Evolutionary conservation across 148 eudicot species (phyloP), one percentile per base, ranked within the genome.

Genomic region (Selenicereus undatus): DNA sequence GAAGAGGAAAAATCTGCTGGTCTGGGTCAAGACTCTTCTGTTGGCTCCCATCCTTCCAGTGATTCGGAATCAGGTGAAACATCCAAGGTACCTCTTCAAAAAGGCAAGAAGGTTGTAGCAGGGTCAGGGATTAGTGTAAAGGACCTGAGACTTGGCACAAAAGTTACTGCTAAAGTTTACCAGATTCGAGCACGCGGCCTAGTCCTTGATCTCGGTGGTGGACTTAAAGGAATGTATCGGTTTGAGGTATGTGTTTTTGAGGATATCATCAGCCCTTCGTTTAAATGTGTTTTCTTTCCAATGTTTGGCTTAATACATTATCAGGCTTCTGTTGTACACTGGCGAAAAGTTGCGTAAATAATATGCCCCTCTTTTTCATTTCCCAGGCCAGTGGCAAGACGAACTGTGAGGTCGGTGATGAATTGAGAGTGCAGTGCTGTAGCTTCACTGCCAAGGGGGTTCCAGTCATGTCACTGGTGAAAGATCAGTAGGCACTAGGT

Each of bases 171-270:
- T 36, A 93, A 84, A 86, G 95, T 96, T 82, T 82, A 88, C 86
- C 97, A 93, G 88, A 83, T 93, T 76, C 98, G 99, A 81, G 87
- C 93, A 54, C 97, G 83, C 51, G 99, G 98, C 27, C 85, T 95
- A 83, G 95, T 95, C 74, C 95, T 96, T 62, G 97, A 96, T 85
- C 81, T 93, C 85, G 97, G 94, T 60, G 90, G 90, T 65, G 98
- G 93, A 60, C 78, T 96, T 60, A 91, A 86, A 80, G 99, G 98
- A 71, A 96, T 96, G 98, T 87, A 85, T 51, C 93, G 91, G 32
- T 96, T 92, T 88, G 93, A 92, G 98, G 99, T 95, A 88, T 79
- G 79, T 78, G 76, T n/a, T n/a, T 39, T 21, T 39, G 8, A 39
- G 30, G 18, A 68, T 1, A 43, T 32, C 7, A 7, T 10, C 22